Evolutionary conservation across 1,284 basidiomycete genomes (phyloP).

Genomic region (Butyriboletus pseudospeciosus): DNA sequence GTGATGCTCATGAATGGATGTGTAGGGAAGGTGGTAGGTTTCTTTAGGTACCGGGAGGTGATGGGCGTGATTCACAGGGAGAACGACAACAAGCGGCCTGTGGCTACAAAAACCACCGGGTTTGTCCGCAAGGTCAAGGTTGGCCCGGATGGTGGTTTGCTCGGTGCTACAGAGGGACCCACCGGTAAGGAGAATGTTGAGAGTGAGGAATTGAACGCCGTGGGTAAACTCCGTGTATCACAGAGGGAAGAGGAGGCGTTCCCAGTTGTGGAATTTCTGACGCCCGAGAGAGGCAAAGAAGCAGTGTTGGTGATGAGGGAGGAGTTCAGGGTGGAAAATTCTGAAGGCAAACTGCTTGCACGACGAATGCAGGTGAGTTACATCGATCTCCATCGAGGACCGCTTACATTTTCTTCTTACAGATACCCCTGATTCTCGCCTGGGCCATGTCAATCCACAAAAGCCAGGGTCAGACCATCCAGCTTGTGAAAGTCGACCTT

Average conservation of each 20-base stretch:
- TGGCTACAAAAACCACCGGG: conserved; percentile 18
- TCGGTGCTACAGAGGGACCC: neutral
- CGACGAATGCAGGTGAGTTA: conserved; percentile 43
- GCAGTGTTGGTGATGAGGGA: conserved; percentile 57
- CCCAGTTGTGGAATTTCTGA: conserved; percentile 64
- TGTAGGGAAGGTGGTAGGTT: conserved; percentile 63
- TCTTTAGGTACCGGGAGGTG: conserved; percentile 32
- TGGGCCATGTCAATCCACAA: conserved; percentile 84
- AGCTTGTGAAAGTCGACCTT: conserved; percentile 63
- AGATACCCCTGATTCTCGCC: conserved; percentile 63
- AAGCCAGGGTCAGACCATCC: conserved; percentile 70
- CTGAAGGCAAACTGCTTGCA: conserved; percentile 63
- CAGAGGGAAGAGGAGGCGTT: conserved; percentile 36
- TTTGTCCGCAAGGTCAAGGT: conserved; percentile 25
- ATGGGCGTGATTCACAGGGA: conserved; percentile 16
- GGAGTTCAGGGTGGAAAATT: conserved; percentile 64
- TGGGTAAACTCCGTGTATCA: conserved; percentile 2
- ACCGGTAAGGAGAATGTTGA: conserved; percentile 22
- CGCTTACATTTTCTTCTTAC: neutral
- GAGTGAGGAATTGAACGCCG: neutral
- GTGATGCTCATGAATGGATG: conserved; percentile 75
- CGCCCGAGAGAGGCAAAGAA: conserved; percentile 44
- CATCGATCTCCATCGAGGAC: neutral
- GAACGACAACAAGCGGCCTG: conserved; percentile 18
- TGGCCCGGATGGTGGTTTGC: conserved; percentile 2